Evolutionary conservation across 768 basidiomycete genomes (phyloP).

Genomic region (Mycena venus): DNA sequence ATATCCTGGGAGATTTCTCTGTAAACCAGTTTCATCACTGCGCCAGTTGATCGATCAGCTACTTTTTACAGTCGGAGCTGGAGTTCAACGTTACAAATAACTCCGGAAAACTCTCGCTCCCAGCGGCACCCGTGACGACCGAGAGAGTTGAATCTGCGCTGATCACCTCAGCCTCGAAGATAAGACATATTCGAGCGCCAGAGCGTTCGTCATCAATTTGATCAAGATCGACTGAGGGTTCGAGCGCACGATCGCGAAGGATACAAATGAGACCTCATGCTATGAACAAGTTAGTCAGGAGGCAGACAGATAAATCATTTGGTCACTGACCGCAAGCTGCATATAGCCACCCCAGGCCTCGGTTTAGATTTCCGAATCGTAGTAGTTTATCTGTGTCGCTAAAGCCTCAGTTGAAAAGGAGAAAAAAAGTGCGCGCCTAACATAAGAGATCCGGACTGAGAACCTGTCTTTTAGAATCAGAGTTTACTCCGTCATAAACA

Average conservation of each 20-base stretch:
- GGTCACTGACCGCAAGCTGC: not conserved
- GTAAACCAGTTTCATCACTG: no score
- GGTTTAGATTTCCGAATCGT: not conserved
- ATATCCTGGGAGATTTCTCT: no score
- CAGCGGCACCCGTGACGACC: no score
- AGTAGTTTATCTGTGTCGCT: not conserved
- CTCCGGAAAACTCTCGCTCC: no score
- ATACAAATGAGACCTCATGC: constrained; percentile 18
- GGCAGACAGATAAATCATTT: no score
- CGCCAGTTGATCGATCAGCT: no score
- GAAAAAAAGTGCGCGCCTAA: not conserved
- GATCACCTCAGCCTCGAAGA: constrained; percentile 14
- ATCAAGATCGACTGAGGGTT: no score
- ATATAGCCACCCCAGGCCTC: constrained; percentile 6
- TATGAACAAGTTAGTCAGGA: not conserved
- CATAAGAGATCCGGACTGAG: not conserved
- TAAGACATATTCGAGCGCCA: not conserved
- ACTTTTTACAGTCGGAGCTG: no score
- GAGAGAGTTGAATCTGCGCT: not conserved
- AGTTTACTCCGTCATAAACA: not conserved
- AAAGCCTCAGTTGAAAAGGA: no score
- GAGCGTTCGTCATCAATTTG: not conserved
- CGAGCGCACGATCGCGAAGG: not conserved
- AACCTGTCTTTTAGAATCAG: not conserved
- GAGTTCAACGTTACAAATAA: no score